phyloP scores from a whole-genome alignment of 2,329 filamentous ascomycete genomes.

The Calycina herbarum region DNA sequence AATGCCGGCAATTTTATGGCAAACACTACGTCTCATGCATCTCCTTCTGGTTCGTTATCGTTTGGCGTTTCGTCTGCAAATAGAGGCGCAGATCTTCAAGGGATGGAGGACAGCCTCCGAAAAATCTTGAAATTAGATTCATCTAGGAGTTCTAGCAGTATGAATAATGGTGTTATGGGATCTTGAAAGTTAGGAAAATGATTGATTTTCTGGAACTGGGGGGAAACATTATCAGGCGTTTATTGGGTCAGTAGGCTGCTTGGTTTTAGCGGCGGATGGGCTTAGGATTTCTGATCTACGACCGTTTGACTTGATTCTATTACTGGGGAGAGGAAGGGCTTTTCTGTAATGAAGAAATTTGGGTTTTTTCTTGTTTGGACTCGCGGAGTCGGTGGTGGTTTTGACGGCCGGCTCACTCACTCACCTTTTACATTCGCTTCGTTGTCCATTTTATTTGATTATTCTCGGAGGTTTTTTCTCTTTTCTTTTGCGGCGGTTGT shows the following conservation, averaged over 20 bases:
- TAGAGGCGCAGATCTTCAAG: conserved; percentile 31
- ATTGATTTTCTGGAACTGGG: conserved; percentile 30
- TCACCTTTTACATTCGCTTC: not conserved
- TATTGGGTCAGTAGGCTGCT: conserved; percentile 23
- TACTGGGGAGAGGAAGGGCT: conserved; percentile 13
- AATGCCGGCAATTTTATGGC: conserved; percentile 20
- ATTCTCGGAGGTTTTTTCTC: not conserved
- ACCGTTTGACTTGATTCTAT: conserved; percentile 17
- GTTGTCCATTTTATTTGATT: not conserved
- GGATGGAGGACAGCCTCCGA: conserved; percentile 39
- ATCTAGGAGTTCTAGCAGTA: conserved; percentile 17
- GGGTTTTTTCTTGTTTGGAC: not conserved
- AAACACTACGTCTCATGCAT: conserved; percentile 19
- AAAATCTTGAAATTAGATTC: conserved; percentile 37
- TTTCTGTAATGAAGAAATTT: conserved; percentile 17
- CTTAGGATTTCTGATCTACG: conserved; percentile 11
- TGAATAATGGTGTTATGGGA: conserved; percentile 12
- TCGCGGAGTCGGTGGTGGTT: not conserved
- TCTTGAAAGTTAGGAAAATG: conserved; percentile 22
- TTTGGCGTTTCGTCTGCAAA: conserved; percentile 25
- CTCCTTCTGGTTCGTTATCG: conserved; percentile 25
- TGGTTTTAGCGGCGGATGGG: conserved; percentile 14
- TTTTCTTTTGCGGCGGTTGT: conserved; percentile 20
- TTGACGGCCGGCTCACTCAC: conserved; percentile 6
- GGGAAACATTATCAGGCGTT: conserved; percentile 18